Conservation (phyloP, 225 moss, liverwort and hornwort species). For the Lunularia cruciata region DNA sequence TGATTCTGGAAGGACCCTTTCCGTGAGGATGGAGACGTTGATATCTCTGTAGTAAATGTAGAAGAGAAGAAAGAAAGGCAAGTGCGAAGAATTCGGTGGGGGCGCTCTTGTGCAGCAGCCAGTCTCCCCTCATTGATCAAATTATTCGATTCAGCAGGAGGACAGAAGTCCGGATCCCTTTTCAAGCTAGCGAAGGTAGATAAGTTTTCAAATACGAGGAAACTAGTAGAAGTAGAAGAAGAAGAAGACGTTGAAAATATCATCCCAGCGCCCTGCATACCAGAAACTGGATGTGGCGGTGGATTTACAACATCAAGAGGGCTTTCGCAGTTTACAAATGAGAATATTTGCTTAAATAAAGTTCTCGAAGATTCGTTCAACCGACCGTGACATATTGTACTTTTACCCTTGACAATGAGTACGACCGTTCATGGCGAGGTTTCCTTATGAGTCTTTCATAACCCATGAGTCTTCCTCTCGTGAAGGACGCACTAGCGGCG, state of each 20-base stretch:
- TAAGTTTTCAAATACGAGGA: background rate
- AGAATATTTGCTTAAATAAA: too few relatives aligned
- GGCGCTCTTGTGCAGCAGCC: background rate
- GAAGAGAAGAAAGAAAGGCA: background rate
- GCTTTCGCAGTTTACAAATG: too few relatives aligned
- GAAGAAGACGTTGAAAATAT: too few relatives aligned
- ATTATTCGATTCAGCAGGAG: background rate
- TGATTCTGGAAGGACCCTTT: background rate
- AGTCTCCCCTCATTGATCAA: constrained; percentile 4
- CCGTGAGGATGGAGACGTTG: too few relatives aligned
- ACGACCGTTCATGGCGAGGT: too few relatives aligned
- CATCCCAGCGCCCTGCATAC: background rate
- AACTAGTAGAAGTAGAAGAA: background rate
- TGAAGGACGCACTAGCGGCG: too few relatives aligned
- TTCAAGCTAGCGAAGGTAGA: background rate
- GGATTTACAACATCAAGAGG: background rate
- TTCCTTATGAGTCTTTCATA: too few relatives aligned
- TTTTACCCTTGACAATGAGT: too few relatives aligned
- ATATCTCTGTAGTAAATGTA: too few relatives aligned
- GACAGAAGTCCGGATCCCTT: background rate
- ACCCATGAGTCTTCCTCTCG: too few relatives aligned
- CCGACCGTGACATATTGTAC: too few relatives aligned
- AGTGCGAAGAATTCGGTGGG: background rate
- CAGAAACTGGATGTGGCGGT: constrained; percentile 6
- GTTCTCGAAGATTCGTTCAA: too few relatives aligned